phyloP scores from a whole-genome alignment of 1,284 basidiomycete genomes.

The Cutaneotrichosporon spelunceum region DNA sequence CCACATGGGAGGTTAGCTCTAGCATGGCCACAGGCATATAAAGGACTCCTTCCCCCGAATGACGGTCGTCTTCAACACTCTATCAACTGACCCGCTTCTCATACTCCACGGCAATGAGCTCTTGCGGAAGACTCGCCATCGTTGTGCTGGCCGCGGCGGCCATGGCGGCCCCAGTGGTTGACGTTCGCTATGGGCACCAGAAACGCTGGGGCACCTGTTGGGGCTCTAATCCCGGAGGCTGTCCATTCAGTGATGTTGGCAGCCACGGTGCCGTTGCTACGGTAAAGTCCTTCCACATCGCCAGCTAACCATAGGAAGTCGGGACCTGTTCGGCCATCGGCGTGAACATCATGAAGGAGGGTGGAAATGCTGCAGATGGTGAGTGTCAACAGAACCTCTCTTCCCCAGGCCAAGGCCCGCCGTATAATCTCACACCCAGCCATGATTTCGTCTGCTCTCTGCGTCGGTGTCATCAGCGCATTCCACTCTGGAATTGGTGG shows the following conservation, averaged over 20 bases:
- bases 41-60: no score
- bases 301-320: slow-evolving; percentile 32
- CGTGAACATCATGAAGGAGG: slow-evolving; percentile 44
- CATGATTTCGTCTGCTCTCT: slow-evolving; percentile 45
- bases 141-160: neutral
- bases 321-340: slow-evolving; percentile 52
- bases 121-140: neutral
- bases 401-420: no score
- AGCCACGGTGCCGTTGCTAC: slow-evolving; percentile 29
- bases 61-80: no score
- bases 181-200: neutral
- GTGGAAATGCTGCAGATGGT: slow-evolving; percentile 52
- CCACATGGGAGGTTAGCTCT: no score
- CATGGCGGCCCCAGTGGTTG: neutral
- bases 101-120: neutral
- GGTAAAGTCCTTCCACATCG: slow-evolving; percentile 14
- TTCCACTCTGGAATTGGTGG: slow-evolving; percentile 53
- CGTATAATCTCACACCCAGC: neutral
- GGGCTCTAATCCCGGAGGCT: slow-evolving; percentile 28
- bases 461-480: slow-evolving; percentile 49
- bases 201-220: slow-evolving; percentile 28
- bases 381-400: slow-evolving; percentile 11
- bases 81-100: neutral
- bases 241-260: slow-evolving; percentile 27
- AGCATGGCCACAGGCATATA: no score